Evolutionary conservation across 306 rosid species (phyloP), one percentile per base, ranked within the genome.

Genomic region (Trichosanthes cucumerina): DNA sequence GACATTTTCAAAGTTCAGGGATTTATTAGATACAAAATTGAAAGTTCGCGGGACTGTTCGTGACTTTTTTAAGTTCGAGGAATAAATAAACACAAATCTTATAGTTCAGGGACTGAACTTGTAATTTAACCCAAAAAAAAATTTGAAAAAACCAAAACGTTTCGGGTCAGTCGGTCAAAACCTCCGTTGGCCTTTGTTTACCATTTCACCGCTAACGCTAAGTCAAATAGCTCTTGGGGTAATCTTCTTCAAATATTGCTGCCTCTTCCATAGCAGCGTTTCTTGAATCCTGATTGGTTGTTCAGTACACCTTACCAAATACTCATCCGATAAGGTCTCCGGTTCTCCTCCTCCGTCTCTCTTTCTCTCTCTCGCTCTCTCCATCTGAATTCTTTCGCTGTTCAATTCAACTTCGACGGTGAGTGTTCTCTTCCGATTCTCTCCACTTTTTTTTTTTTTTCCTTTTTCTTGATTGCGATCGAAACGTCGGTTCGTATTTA

Each of bases 241-340:
- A 18, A 53, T 64, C 47, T 65, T 16, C 15, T 28, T 34, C 6
- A 38, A 65, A 65, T 38, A 19, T 3, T 19, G 73, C 16, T 26
- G 38, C 14, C 56, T 71, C 56, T 7, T 24, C 24, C 38, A 71
- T 7, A 3, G 53, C 41, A 23, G 36, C 56, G 34, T 23, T 50
- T 71, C 39, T 14, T 10, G 74, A 66, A 66, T 66, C 52, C 77
- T 71, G 54, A 71, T 71, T 71, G 77, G 77, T 50, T 71, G 7
- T 46, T 15, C 39, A 68, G 52, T 41, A 0, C 57, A 24, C 77
- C 23, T 46, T 14, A 71, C 76, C 76, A 43, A 21, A 41, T 71
- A 44, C 52, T 46, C 77, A 71, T 71, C 77, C 41, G 77, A 71
- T 44, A 46, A 71, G 77, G 57, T 71, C 39, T 49, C 57, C 38